Conservation (phyloP, 75 land plant genomes). For the Cupressus sempervirens region DNA sequence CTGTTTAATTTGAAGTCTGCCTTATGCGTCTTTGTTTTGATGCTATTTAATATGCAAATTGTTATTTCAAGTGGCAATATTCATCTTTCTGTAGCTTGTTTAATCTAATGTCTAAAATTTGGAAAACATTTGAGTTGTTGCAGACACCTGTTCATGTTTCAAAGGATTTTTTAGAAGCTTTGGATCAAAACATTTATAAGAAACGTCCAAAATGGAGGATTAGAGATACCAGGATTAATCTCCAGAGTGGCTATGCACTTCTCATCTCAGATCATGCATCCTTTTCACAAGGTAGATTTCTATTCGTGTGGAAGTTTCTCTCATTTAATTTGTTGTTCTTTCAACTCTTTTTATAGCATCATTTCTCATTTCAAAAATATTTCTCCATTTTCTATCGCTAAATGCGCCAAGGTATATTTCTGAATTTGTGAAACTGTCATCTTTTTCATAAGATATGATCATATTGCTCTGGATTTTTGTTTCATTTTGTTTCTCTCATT, state of each 20-base stretch:
- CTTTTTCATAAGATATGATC: not conserved
- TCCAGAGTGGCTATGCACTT: constrained; percentile 44
- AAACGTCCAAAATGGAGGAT: constrained; percentile 71
- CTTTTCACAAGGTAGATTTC: constrained; percentile 37
- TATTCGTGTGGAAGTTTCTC: not conserved
- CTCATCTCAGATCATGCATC: constrained; percentile 78
- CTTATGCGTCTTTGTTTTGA: not conserved
- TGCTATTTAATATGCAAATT: not conserved
- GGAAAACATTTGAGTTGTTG: not conserved
- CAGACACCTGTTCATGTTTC: constrained; percentile 60
- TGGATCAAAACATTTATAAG: constrained; percentile 34
- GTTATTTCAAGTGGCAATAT: not conserved
- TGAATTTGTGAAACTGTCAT: not conserved
- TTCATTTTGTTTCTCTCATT: not conserved
- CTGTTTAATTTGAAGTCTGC: not conserved
- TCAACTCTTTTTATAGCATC: not conserved
- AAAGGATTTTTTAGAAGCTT: constrained; percentile 56
- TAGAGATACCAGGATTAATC: constrained; percentile 49
- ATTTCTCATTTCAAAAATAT: not conserved
- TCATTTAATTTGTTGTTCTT: not conserved
- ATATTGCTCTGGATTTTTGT: not conserved
- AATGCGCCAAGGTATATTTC: not conserved
- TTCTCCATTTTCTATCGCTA: not conserved
- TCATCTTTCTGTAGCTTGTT: constrained; percentile 5
- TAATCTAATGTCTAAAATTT: not conserved